Conservation (phyloP, 148 eudicot genomes). For the Rhododendron vialii region DNA sequence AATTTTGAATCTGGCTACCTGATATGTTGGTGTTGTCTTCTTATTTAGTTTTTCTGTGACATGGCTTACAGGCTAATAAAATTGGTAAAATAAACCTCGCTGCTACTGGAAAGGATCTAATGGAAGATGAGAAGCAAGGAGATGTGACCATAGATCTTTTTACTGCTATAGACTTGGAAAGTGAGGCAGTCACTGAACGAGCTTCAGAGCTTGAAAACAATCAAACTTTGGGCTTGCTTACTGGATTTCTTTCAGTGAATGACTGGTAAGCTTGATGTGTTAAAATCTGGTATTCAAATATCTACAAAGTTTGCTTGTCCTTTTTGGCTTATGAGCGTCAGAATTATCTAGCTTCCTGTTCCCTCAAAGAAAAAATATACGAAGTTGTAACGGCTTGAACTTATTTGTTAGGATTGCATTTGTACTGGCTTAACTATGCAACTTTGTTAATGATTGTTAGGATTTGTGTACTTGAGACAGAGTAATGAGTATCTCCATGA, state of each 20-base stretch:
- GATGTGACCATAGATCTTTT: conserved; percentile 90
- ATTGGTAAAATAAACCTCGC: conserved; percentile 98
- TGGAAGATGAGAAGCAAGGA: conserved; percentile 99
- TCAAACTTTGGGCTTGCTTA: conserved; percentile 83
- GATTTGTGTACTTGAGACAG: not conserved
- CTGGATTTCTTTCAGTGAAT: conserved; percentile 86
- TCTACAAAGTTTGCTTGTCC: not conserved
- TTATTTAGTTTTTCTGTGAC: not conserved
- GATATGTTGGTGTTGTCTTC: not conserved
- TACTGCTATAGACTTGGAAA: conserved; percentile 85
- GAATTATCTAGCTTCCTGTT: not conserved
- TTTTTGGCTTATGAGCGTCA: not conserved
- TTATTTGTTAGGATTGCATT: not conserved
- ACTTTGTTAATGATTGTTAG: not conserved
- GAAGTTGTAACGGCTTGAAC: not conserved
- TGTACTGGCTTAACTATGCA: not conserved
- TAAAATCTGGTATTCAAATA: conserved; percentile 5
- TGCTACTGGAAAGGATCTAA: conserved; percentile 99
- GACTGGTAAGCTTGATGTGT: conserved; percentile 63
- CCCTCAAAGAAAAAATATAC: not conserved
- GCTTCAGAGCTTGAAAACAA: conserved; percentile 70
- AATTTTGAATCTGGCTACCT: not conserved
- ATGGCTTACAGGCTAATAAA: conserved; percentile 67
- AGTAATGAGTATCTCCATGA: not conserved
- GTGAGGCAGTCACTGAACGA: conserved; percentile 63